Evolutionary conservation across 306 rosid genomes (phyloP).

Genomic region (Dryas drummondii): DNA sequence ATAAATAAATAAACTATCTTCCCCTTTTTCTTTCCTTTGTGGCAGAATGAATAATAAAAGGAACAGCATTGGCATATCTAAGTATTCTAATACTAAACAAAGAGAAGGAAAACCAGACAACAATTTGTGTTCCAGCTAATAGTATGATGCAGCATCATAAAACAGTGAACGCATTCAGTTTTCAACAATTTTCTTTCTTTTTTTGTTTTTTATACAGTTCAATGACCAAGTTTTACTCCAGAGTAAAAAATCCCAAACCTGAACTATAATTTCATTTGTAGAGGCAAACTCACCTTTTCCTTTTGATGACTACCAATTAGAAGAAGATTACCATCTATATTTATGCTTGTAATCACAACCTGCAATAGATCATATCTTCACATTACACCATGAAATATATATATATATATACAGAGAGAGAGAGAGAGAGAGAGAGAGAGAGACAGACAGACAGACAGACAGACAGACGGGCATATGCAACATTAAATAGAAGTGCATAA

Average conservation of each 20-base stretch:
- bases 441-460: background rate
- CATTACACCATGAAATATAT: constrained; percentile 7
- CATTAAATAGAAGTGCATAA: background rate
- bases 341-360: constrained; percentile 79
- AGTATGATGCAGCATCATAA: background rate
- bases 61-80: background rate
- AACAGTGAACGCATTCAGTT: background rate
- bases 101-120: background rate
- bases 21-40: background rate
- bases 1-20: background rate
- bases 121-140: background rate
- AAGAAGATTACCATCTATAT: constrained; percentile 47
- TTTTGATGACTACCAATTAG: constrained; percentile 66
- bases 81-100: background rate
- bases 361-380: constrained; percentile 26
- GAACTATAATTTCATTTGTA: background rate
- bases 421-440: background rate
- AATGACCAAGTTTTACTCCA: constrained; percentile 2
- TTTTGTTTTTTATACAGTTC: background rate
- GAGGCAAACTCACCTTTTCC: constrained; percentile 31
- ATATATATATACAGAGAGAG: no score
- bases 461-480: background rate
- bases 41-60: background rate
- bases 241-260: constrained; percentile 1
- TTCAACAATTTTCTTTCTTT: background rate